Conservation (phyloP, 495 filamentous ascomycete genomes). For the Neurospora africana region DNA sequence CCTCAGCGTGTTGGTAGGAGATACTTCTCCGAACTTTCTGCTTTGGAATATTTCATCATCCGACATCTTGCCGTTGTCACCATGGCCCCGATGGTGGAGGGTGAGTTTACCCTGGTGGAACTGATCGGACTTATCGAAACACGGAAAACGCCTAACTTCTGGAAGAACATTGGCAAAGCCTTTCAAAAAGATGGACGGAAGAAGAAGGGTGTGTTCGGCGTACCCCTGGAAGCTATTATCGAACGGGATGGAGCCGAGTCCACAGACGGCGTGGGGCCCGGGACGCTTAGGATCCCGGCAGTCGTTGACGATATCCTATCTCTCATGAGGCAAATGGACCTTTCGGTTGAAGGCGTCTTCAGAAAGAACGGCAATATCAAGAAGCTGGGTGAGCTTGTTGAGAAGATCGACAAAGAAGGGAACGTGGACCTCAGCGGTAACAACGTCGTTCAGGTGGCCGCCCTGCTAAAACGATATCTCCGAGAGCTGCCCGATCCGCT, state of each 20-base stretch:
- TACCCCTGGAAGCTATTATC: slow-evolving; percentile 71
- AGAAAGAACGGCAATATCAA: slow-evolving; percentile 98
- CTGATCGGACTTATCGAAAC: slow-evolving; percentile 91
- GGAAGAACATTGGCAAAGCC: slow-evolving; percentile 94
- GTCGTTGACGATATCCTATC: slow-evolving; percentile 86
- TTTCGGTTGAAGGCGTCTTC: slow-evolving; percentile 97
- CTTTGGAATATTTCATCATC: slow-evolving; percentile 94
- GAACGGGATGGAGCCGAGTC: slow-evolving; percentile 93
- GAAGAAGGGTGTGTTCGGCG: slow-evolving; percentile 90
- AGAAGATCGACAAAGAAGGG: slow-evolving; percentile 71
- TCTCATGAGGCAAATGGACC: slow-evolving; percentile 96
- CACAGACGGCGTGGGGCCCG: slow-evolving; percentile 89
- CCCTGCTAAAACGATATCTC: slow-evolving; percentile 90
- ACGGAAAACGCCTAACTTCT: slow-evolving; percentile 77
- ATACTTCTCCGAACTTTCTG: slow-evolving; percentile 94
- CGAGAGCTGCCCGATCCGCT: slow-evolving; percentile 91
- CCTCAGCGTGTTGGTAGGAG: slow-evolving; percentile 51
- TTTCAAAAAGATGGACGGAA: slow-evolving; percentile 80
- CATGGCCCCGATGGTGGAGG: slow-evolving; percentile 88
- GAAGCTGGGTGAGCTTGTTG: slow-evolving; percentile 71
- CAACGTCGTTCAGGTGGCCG: slow-evolving; percentile 85
- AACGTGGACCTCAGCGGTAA: slow-evolving; percentile 74
- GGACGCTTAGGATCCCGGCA: slow-evolving; percentile 74
- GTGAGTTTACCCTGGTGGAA: slow-evolving; percentile 86
- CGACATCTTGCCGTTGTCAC: slow-evolving; percentile 88